Evolutionary conservation across 176 grass and related monocot genomes (phyloP), one percentile per base, ranked within the genome.

Genomic region (Oryza glaberrima): DNA sequence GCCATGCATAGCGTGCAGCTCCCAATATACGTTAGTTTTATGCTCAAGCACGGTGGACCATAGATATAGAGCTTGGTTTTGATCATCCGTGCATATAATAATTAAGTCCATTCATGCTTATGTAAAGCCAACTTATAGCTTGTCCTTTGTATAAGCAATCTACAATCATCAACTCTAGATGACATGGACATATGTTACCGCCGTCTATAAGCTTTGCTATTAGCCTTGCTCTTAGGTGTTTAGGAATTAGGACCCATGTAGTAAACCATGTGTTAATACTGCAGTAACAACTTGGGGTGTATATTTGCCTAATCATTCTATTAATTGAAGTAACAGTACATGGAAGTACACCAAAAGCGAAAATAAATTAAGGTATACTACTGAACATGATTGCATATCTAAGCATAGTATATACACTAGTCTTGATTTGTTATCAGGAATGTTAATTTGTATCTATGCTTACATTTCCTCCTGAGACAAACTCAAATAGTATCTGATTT

Each of bases 291-390:
- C 1, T 32, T 45, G 40, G 11, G 10, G 26, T 23, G 10, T 12
- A 25, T 45, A 44, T 73, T 73, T n/a, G 19, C 54, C 3, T 60
- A 60, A 58, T 7, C 52, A 58, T 58, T 19, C 54, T 61, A 61
- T 22, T 61, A 61, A 22, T 61, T 61, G 58, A 8, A 61, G 17
- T 61, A 22, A 22, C 20, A 22, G 20, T 61, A 19, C 58, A 61
- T 73, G 22, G 22, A 73, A 49, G 71, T 73, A 56, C 52, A 56
- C 52, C 52, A 48, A 73, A 48, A 73, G 13, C 17, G 71, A 48
- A 22, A 48, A 25, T 22, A 16, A 16, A 38, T 38, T 38, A 38
- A 46, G 41, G 20, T 73, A n/a, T 26, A 73, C n/a, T 9, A 30
- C 70, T 72, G 11, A 73, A 47, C 5, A 47, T 47, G 20, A 23